Percentiles rank a stretch among this genome's conserved stretches.
phyloP scores from a whole-genome alignment of 2,329 filamentous ascomycete genomes.

The Monosporascus sp. region DNA sequence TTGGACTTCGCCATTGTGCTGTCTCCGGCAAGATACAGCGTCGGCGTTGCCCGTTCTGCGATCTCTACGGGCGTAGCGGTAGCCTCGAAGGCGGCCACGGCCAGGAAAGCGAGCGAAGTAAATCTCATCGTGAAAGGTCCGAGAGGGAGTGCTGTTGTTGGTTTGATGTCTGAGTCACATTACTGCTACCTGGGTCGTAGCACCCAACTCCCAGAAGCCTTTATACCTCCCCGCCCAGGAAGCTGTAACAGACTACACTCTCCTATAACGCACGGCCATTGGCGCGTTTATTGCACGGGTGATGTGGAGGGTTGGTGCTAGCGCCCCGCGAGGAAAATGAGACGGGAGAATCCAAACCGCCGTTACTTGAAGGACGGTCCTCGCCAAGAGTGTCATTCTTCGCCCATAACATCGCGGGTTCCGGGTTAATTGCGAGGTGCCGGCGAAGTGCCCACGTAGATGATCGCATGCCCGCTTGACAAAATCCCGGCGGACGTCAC shows the following conservation, averaged over 20 bases:
- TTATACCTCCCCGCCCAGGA: background rate
- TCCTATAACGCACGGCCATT: background rate
- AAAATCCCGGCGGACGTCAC: too few relatives aligned
- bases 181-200: too few relatives aligned
- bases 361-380: too few relatives aligned
- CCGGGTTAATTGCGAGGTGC: too few relatives aligned
- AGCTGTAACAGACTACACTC: background rate
- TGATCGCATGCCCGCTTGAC: too few relatives aligned
- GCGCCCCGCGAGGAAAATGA: background rate
- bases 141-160: too few relatives aligned
- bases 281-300: background rate
- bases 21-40: conserved; percentile 48
- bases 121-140: background rate
- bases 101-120: background rate
- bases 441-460: too few relatives aligned
- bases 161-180: too few relatives aligned
- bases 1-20: conserved; percentile 47
- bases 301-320: background rate
- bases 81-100: conserved; percentile 2
- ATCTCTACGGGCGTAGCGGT: conserved; percentile 10
- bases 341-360: background rate
- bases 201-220: background rate
- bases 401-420: too few relatives aligned
- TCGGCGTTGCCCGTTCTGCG: conserved; percentile 24
- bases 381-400: too few relatives aligned